These are phyloP conservation scores for Talaromyces sp. DNA, from an alignment of 2,329 filamentous ascomycete genomes.

Conservation along the genomic window DNA sequence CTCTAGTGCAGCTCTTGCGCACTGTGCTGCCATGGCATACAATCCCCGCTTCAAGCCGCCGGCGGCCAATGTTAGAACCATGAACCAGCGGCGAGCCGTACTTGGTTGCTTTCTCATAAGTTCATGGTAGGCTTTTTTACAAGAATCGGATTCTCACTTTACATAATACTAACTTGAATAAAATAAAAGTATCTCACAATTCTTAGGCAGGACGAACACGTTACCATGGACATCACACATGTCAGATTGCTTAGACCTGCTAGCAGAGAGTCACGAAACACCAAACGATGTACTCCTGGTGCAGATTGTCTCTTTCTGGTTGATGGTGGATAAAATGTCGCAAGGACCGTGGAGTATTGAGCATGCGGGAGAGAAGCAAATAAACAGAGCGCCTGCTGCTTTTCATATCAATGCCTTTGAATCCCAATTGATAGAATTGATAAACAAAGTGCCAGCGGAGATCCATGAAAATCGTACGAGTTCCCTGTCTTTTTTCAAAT, in stretches of 20 bases:
- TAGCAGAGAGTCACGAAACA: constrained; percentile 42
- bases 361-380: background rate
- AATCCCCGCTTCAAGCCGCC: constrained; percentile 7
- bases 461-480: constrained; percentile 4
- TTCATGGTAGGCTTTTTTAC: no score
- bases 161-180: background rate
- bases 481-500: background rate
- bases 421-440: constrained; percentile 4
- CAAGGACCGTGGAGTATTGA: constrained; percentile 3
- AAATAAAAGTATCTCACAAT: constrained; percentile 30
- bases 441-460: background rate
- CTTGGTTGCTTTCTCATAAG: constrained; percentile 42
- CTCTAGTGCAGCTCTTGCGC: background rate
- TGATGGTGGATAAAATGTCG: constrained; percentile 5
- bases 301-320: constrained; percentile 4
- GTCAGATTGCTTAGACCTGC: constrained; percentile 47
- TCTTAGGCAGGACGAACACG: constrained; percentile 43
- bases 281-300: constrained; percentile 45
- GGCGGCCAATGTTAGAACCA: constrained; percentile 23
- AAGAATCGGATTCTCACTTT: no score
- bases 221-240: constrained; percentile 53
- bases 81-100: constrained; percentile 45
- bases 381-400: background rate
- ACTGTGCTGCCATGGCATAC: background rate
- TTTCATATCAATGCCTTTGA: constrained; percentile 10